A percentile compares a stretch with the other conserved stretches of the same genome.
These are phyloP conservation scores for Metschnikowia henanensis DNA, from an alignment of 805 yeast genomes.

Conservation along the genomic window DNA sequence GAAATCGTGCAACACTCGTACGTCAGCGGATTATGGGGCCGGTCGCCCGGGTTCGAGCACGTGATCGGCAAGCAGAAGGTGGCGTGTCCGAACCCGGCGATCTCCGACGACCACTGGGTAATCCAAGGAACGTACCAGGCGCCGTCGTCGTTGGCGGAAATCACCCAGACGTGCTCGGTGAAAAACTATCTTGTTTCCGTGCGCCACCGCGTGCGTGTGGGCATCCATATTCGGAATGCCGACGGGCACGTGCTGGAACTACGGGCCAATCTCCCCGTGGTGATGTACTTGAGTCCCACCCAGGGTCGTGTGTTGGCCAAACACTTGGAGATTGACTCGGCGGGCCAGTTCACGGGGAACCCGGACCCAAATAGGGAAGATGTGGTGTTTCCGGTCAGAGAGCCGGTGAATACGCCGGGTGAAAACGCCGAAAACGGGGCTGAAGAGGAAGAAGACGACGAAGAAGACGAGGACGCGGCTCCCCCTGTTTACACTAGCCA, in stretches of 20 bases:
- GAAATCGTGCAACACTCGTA: slow-evolving; percentile 40
- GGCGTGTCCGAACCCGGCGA: slow-evolving; percentile 19
- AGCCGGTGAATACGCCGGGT: slow-evolving; percentile 11
- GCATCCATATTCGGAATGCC: slow-evolving; percentile 45
- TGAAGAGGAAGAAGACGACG: slow-evolving; percentile 14
- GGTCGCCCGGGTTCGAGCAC: slow-evolving; percentile 43
- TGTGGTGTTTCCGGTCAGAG: slow-evolving; percentile 29
- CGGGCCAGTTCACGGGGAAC: slow-evolving; percentile 25
- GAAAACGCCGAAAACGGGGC: background rate
- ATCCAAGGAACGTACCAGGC: slow-evolving; percentile 40
- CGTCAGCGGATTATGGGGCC: slow-evolving; percentile 31
- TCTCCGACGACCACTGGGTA: slow-evolving; percentile 44
- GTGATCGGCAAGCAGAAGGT: slow-evolving; percentile 27
- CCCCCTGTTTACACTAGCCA: slow-evolving; percentile 47
- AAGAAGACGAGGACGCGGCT: slow-evolving; percentile 30
- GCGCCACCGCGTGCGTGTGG: slow-evolving; percentile 45
- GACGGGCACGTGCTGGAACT: slow-evolving; percentile 54
- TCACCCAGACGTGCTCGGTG: slow-evolving; percentile 45
- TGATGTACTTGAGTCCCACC: slow-evolving; percentile 42
- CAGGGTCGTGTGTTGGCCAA: slow-evolving; percentile 38
- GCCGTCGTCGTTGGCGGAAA: slow-evolving; percentile 39
- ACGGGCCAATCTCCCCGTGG: slow-evolving; percentile 51
- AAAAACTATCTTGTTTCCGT: slow-evolving; percentile 43
- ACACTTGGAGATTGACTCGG: slow-evolving; percentile 32
- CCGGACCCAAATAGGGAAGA: slow-evolving; percentile 23